Evolutionary conservation across 768 basidiomycete species (phyloP).

Genomic region (Macrocybe gigantea): DNA sequence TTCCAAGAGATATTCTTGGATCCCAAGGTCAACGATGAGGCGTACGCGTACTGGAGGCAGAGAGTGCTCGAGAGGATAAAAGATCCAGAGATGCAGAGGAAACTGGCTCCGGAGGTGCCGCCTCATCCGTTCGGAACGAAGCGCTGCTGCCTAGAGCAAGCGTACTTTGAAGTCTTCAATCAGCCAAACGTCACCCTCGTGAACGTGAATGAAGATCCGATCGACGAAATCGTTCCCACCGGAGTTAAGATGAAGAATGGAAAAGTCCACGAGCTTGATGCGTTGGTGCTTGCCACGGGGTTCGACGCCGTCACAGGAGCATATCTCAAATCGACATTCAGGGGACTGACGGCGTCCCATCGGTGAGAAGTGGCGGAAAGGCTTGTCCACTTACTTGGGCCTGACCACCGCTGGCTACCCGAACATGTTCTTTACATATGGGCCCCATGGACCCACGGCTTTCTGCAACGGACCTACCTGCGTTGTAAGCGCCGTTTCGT

Average conservation of each 20-base stretch:
- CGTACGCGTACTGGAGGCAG: slow-evolving; percentile 12
- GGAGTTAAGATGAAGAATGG: slow-evolving; percentile 9
- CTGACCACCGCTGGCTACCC: slow-evolving; percentile 8
- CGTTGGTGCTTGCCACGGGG: slow-evolving; percentile 12
- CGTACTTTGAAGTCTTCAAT: slow-evolving; percentile 7
- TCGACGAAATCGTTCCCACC: slow-evolving; percentile 9
- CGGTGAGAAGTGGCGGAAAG: slow-evolving; percentile 10
- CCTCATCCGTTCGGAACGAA: slow-evolving; percentile 7
- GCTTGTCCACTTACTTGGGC: slow-evolving; percentile 12
- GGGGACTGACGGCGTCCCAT: slow-evolving; percentile 9
- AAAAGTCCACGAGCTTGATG: slow-evolving; percentile 9
- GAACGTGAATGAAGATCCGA: slow-evolving; percentile 9
- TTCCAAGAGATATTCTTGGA: slow-evolving; percentile 4
- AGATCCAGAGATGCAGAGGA: slow-evolving; percentile 5
- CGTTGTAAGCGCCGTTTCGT: slow-evolving; percentile 4
- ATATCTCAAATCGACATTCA: slow-evolving; percentile 11
- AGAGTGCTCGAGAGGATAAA: slow-evolving; percentile 8
- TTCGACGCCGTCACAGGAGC: slow-evolving; percentile 9
- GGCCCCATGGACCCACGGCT: slow-evolving; percentile 11
- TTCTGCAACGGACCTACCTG: slow-evolving; percentile 10
- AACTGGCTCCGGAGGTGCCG: slow-evolving; percentile 7
- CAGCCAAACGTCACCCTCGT: slow-evolving; percentile 10
- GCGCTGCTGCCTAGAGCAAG: slow-evolving; percentile 8
- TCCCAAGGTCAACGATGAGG: slow-evolving; percentile 2
- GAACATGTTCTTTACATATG: slow-evolving; percentile 13